phyloP scores from a whole-genome alignment of 306 rosid genomes.

The Cucurbita maxima region DNA sequence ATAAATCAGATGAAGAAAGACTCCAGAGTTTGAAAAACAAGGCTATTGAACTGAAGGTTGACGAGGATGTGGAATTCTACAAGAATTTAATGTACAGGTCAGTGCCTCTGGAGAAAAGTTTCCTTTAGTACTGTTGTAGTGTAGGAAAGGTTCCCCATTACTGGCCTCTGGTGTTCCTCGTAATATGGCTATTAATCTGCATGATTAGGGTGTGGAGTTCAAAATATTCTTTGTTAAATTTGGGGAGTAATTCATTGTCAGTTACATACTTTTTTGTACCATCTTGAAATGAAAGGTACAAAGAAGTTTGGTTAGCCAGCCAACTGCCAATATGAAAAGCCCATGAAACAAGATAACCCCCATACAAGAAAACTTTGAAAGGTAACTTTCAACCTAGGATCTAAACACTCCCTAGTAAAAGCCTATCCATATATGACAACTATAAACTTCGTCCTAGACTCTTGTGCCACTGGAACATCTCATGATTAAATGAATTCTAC shows the following conservation, averaged over 20 bases:
- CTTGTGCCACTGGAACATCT: background rate
- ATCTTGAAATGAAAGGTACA: background rate
- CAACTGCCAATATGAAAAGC: background rate
- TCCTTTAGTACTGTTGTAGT: background rate
- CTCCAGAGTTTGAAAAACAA: slow-evolving; percentile 45
- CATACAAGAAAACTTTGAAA: background rate
- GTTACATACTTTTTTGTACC: background rate
- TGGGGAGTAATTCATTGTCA: background rate
- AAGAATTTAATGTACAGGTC: slow-evolving; percentile 72
- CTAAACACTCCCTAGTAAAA: background rate
- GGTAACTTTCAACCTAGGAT: background rate
- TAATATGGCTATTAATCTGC: background rate
- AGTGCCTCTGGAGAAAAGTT: slow-evolving; percentile 12
- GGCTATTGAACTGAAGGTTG: slow-evolving; percentile 59
- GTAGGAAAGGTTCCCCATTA: background rate
- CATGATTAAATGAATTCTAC: background rate
- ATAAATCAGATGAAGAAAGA: slow-evolving; percentile 70
- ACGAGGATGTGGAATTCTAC: slow-evolving; percentile 58
- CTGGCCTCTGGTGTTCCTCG: background rate
- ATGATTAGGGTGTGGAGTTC: background rate
- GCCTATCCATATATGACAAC: background rate
- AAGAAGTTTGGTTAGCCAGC: background rate
- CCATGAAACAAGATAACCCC: background rate
- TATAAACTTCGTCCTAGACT: background rate
- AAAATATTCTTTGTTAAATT: background rate